Evolutionary conservation across 805 yeast species (phyloP), one percentile per base, ranked within the genome.

Genomic region (Lachancea waltii): DNA sequence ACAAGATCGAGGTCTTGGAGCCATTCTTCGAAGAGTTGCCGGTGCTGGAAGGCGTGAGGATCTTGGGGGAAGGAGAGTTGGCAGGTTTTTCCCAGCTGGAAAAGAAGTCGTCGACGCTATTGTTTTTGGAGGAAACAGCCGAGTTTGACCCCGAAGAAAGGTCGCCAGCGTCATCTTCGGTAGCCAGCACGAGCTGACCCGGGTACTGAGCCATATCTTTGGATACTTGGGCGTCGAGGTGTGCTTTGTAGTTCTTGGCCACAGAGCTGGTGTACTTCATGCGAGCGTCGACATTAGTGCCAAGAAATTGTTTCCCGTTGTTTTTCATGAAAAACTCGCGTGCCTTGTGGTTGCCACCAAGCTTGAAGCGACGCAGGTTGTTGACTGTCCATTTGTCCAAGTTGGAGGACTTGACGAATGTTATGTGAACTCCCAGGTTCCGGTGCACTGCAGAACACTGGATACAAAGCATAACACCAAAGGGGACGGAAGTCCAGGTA

Each of bases 401-500:
- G 48, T 81, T 84, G 20, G 92, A 77, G 20, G 96, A 85, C 60
- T 87, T 85, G 42, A 92, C 97, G 68, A 92, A 92, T 26, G 97
- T 77, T 53, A 92, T 81, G 61, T 92, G 98, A 26, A 89, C 97
- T 43, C 98, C 98, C 65, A 92, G 64, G 61, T 87, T 87, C 63
- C 98, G 77, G 68, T 92, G 98, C 36, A 83, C 86, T 3, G 97
- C 89, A 38, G 95, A 84, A 63, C 98, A 92, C 61, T 92, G 95
- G 44, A 89, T 72, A 68, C 98, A 92, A 42, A 92, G 67, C 59
- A 89, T 75, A 36, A 89, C 84, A 40, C 97, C 98, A 63, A 85
- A 90, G 10, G 97, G 95, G 39, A 90, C 87, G 10, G 97, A 90
- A 3, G 98, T 85, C 98, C 98, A 92, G 0, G 97, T 86, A 25